Evolutionary conservation across 2,329 filamentous ascomycete genomes (phyloP).

Genomic region (Tolypocladium paradoxum): DNA sequence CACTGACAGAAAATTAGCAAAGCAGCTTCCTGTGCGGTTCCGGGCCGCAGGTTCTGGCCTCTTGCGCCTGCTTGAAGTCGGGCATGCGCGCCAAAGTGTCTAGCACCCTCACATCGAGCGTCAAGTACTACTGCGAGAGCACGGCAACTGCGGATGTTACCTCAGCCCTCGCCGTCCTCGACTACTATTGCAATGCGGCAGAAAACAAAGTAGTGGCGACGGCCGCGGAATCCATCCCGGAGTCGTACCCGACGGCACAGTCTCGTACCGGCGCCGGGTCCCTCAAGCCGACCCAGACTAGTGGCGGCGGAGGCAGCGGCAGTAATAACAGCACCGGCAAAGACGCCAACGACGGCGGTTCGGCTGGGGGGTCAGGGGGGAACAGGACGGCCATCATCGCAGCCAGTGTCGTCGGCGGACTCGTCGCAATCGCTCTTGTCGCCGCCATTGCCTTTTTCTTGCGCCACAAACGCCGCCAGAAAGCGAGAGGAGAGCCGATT

Average conservation of each 20-base stretch:
- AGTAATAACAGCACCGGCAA: slow-evolving; percentile 4
- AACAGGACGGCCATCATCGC: slow-evolving; percentile 22
- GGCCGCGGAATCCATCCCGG: slow-evolving; percentile 25
- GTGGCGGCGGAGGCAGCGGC: no score
- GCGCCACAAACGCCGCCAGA: slow-evolving; percentile 18
- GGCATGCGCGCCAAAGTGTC: slow-evolving; percentile 32
- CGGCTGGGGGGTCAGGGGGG: slow-evolving; percentile 5
- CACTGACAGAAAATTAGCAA: slow-evolving; percentile 11
- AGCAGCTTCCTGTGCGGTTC: slow-evolving; percentile 28
- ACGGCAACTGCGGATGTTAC: slow-evolving; percentile 32
- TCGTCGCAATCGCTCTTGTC: slow-evolving; percentile 15
- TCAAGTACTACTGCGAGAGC: slow-evolving; percentile 33
- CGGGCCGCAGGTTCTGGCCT: slow-evolving; percentile 38
- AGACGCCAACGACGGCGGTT: slow-evolving; percentile 4
- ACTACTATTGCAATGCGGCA: slow-evolving; percentile 40
- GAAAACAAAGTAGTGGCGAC: slow-evolving; percentile 28
- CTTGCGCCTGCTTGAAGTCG: slow-evolving; percentile 40
- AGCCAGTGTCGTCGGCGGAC: slow-evolving; percentile 16
- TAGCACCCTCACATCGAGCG: slow-evolving; percentile 30
- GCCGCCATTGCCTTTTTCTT: slow-evolving; percentile 25
- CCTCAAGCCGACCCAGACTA: slow-evolving; percentile 4
- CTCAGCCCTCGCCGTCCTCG: slow-evolving; percentile 34
- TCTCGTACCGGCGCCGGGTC: slow-evolving; percentile 6
- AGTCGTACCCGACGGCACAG: slow-evolving; percentile 7
- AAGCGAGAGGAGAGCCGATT: slow-evolving; percentile 12